Evolutionary conservation across 2,329 filamentous ascomycete species (phyloP).

Genomic region (Epichloe hybrida): DNA sequence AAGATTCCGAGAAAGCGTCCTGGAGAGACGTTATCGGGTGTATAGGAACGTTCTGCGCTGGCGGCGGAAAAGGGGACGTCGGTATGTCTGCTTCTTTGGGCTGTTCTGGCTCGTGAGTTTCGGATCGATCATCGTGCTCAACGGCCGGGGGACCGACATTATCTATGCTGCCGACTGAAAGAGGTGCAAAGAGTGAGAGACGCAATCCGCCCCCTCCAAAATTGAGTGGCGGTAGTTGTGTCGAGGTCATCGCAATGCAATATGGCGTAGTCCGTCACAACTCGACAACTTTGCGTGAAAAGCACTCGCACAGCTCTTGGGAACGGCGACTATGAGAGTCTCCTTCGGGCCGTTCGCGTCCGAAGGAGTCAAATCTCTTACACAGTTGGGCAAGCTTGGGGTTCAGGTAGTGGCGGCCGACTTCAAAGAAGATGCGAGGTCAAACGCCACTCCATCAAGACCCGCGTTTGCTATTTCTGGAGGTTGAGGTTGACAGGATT

Average conservation of each 20-base stretch:
- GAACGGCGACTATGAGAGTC: background rate
- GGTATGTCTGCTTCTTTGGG: background rate
- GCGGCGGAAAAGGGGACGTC: slow-evolving; percentile 8
- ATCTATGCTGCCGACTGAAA: slow-evolving; percentile 7
- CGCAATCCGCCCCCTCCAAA: slow-evolving; percentile 16
- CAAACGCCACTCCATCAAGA: slow-evolving; percentile 1
- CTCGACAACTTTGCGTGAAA: background rate
- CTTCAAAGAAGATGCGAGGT: background rate
- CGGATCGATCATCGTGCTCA: background rate
- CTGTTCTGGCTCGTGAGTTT: background rate
- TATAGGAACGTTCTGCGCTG: slow-evolving; percentile 14
- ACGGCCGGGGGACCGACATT: background rate
- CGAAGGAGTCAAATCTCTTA: background rate
- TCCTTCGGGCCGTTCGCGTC: background rate
- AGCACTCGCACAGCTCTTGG: background rate
- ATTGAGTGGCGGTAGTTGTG: slow-evolving; percentile 17
- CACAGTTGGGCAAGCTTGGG: background rate
- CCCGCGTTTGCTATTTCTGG: background rate
- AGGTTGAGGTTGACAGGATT: background rate
- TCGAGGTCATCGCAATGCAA: slow-evolving; percentile 13
- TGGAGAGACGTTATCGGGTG: slow-evolving; percentile 71
- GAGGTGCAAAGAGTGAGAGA: slow-evolving; percentile 17
- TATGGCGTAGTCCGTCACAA: background rate
- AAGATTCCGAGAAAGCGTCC: slow-evolving; percentile 69
- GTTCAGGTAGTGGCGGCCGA: background rate